Base-by-base conservation (phyloP, 2,329 filamentous ascomycete genomes). In the Pseudogymnoascus sp. region DNA sequence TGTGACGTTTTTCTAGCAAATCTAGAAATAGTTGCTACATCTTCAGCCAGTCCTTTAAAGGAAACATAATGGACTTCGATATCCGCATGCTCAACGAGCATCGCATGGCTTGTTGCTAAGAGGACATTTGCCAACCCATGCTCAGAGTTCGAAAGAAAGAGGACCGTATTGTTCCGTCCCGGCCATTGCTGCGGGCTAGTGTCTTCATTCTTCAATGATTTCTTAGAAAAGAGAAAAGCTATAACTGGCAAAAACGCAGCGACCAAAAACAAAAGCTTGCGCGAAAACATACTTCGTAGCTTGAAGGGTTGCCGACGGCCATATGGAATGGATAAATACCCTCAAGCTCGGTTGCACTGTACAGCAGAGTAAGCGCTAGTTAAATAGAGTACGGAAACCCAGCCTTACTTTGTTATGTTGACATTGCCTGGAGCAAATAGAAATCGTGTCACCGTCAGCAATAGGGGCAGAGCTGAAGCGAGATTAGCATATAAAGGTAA, bases 51-150 rank as follows among this genome's bases (percentile, higher is more conserved):
- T 3, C 68, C 66, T 0, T 65, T 60, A 61, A 76, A 78, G 0
- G 77, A 77, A 2, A 72, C 76, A 23, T 79, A 70, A 60, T 79
- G 76, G 5, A 79, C 66, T 33, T 75, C 70, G 26, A 74, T 69
- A 12, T 73, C 61, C 8, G 5, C 18, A 2, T 70, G 69, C 5
- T 71, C 66, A 3, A 68, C 65, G 1, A 75, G 63, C 0, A 79
- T 67, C 26, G 75, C 75, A 34, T 75, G 70, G 3, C 69, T 69
- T 0, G 74, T 71, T 5, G 77, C 77, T 5, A 80, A 62, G 34
- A 76, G 70, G 21, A 79, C 73, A 64, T 77, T 79, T 15, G 74
- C 73, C 60, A 78, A 74, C 3, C 77, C 77, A 61, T 73, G 71
- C 60, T 79, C 77, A 57, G 71, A 70, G 63, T 75, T 77, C 3